A percentile compares a stretch with the other conserved stretches of the same genome.
phyloP scores from a whole-genome alignment of 192 early-diverging fungal genomes.

The Tieghemiomyces parasiticus region DNA sequence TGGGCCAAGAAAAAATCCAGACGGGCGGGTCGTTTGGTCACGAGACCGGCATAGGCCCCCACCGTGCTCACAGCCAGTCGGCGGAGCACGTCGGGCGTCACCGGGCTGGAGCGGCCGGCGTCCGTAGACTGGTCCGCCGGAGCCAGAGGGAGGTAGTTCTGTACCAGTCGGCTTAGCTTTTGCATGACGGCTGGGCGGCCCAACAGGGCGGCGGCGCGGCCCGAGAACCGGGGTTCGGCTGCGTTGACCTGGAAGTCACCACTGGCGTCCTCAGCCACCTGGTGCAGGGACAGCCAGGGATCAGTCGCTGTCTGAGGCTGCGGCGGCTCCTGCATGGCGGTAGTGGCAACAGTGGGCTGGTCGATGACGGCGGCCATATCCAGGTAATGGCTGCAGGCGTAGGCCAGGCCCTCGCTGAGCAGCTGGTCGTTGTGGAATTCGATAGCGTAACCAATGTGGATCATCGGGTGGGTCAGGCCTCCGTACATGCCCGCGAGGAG shows the following conservation, averaged over 20 bases:
- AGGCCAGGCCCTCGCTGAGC: background rate
- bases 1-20: constrained; percentile 5
- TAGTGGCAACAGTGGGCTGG: background rate
- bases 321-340: background rate
- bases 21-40: too few relatives aligned
- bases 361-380: background rate
- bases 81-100: too few relatives aligned
- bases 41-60: background rate
- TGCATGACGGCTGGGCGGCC: background rate
- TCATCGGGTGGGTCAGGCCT: constrained; percentile 2
- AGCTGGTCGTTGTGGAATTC: background rate
- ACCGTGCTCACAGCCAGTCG: background rate
- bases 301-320: background rate
- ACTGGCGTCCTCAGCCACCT: background rate
- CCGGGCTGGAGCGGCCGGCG: too few relatives aligned
- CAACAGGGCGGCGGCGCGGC: background rate
- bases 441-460: constrained; percentile 1
- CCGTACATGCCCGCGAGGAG: background rate
- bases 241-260: background rate
- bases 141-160: background rate
- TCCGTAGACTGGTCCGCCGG: background rate
- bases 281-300: background rate
- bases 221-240: background rate
- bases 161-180: background rate
- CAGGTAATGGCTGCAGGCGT: background rate